A percentile compares a stretch with the other conserved stretches of the same genome.
phyloP scores from a whole-genome alignment of 139 green algal species.

The Volvox africanus region DNA sequence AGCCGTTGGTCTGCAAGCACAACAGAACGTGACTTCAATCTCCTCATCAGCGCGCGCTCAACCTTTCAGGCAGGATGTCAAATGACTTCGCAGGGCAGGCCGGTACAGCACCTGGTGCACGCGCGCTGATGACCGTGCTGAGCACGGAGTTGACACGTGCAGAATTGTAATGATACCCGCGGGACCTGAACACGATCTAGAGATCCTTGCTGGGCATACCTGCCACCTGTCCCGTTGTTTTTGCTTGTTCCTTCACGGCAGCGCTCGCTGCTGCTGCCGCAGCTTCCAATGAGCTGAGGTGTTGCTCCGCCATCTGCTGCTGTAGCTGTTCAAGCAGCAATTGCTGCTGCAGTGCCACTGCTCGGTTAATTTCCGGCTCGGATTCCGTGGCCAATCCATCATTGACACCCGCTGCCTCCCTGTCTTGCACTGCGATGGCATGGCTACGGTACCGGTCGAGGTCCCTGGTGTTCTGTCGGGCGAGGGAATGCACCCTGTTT shows the following conservation, averaged over 20 bases:
- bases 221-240: slow-evolving; percentile 1
- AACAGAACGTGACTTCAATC: no score
- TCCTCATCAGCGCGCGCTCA: no score
- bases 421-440: background rate
- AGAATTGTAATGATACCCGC: no score
- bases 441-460: background rate
- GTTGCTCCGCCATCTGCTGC: background rate
- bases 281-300: slow-evolving; percentile 1
- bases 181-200: no score
- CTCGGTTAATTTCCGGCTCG: background rate
- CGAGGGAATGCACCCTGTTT: background rate
- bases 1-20: slow-evolving; percentile 37
- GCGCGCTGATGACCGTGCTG: no score
- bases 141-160: no score
- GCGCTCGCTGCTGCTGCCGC: slow-evolving; percentile 24
- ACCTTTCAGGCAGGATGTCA: no score
- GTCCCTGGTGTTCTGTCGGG: background rate
- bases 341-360: background rate
- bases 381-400: background rate
- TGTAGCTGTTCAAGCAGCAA: background rate
- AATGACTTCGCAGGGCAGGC: no score
- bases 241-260: slow-evolving; percentile 28
- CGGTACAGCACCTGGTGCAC: no score
- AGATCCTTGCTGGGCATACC: background rate
- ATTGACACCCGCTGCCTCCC: background rate